Percentiles rank a stretch among this genome's conserved stretches.
phyloP scores from a whole-genome alignment of 331 rosid genomes.

The Acacia concinna region DNA sequence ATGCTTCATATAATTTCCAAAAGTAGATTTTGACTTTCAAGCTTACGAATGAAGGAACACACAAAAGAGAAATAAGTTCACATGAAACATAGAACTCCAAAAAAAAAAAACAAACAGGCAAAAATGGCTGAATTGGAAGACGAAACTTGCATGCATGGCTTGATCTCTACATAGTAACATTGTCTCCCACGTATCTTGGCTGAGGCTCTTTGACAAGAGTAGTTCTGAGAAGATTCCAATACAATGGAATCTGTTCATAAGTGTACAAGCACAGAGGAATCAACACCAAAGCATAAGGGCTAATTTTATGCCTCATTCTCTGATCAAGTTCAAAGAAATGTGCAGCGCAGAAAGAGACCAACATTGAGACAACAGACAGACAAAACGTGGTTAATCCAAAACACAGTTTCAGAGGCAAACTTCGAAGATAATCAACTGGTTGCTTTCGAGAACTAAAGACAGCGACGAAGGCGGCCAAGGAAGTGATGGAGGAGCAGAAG shows the following conservation, averaged over 20 bases:
- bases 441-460: slow-evolving; percentile 40
- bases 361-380: slow-evolving; percentile 20
- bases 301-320: not conserved
- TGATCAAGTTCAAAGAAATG: slow-evolving; percentile 27
- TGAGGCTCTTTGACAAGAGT: not conserved
- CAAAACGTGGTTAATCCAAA: slow-evolving; percentile 26
- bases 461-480: slow-evolving; percentile 40
- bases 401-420: slow-evolving; percentile 30
- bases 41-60: not conserved
- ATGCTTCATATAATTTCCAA: not conserved
- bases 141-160: not conserved
- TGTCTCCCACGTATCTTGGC: not conserved
- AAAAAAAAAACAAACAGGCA: not conserved
- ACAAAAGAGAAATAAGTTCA: not conserved
- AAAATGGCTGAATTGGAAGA: not conserved
- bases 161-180: not conserved
- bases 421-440: slow-evolving; percentile 26
- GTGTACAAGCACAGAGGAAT: not conserved
- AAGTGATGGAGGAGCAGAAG: slow-evolving; percentile 46
- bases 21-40: no score
- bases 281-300: not conserved
- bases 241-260: not conserved
- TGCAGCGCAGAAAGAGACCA: slow-evolving; percentile 30
- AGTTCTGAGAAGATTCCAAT: not conserved
- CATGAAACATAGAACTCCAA: no score